Conservation (phyloP, 441 rosid species). For the Heliophila coronopifolia region DNA sequence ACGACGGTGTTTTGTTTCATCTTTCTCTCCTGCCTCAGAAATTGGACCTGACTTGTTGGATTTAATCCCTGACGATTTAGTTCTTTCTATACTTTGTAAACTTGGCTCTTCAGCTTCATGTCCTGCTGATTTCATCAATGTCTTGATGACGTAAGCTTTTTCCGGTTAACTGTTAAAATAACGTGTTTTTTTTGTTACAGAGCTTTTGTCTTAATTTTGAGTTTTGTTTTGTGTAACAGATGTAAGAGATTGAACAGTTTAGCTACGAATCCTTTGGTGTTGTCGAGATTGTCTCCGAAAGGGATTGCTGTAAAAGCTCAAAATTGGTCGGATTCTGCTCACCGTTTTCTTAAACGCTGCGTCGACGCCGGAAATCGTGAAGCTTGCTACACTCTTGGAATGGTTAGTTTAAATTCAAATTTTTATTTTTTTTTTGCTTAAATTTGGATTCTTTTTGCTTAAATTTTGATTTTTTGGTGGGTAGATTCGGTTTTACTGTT, state of each 20-base stretch:
- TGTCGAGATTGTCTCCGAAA: slow-evolving; percentile 54
- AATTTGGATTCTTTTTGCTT: neutral
- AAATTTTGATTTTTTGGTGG: neutral
- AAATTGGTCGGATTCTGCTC: slow-evolving; percentile 72
- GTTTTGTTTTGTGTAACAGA: slow-evolving; percentile 38
- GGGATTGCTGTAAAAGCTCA: slow-evolving; percentile 51
- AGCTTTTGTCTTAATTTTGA: too few species aligned
- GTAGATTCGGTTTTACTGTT: slow-evolving; percentile 88
- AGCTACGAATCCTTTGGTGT: slow-evolving; percentile 43
- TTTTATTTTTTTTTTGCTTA: neutral
- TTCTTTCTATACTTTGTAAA: slow-evolving; percentile 52
- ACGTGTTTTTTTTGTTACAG: too few species aligned
- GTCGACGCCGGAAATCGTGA: slow-evolving; percentile 79
- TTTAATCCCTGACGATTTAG: slow-evolving; percentile 73
- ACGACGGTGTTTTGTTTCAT: slow-evolving; percentile 26
- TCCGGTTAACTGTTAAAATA: too few species aligned
- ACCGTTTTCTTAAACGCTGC: slow-evolving; percentile 65
- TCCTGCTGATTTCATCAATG: slow-evolving; percentile 72
- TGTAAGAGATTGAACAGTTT: slow-evolving; percentile 69
- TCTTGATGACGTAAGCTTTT: slow-evolving; percentile 55
- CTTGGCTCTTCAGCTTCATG: slow-evolving; percentile 50
- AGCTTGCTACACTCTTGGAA: slow-evolving; percentile 86
- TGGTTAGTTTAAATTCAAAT: slow-evolving; percentile 44
- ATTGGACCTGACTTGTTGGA: slow-evolving; percentile 46
- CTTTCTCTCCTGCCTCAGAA: slow-evolving; percentile 23